These are phyloP conservation scores for Peronosclerospora sorghi DNA, from an alignment of 352 stramenopile genomes.

Conservation along the genomic window DNA sequence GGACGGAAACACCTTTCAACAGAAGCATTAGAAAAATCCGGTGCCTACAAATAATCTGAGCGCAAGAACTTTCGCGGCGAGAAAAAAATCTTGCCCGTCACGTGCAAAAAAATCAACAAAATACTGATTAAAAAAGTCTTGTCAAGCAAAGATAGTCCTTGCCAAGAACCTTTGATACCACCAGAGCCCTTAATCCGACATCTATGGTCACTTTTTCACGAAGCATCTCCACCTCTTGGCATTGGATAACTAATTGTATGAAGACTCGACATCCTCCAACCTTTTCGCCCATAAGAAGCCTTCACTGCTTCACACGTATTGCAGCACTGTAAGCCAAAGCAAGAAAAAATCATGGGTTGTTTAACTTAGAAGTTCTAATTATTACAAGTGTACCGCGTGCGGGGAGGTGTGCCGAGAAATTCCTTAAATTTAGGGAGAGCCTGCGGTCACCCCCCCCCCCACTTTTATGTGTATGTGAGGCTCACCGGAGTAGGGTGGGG, in stretches of 20 bases:
- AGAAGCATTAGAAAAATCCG: too few species aligned
- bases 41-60: slow-evolving; percentile 54
- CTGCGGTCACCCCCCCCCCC: too few species aligned
- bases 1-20: too few species aligned
- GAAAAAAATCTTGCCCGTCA: slow-evolving; percentile 71
- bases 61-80: slow-evolving; percentile 75
- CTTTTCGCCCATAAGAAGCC: slow-evolving; percentile 45
- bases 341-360: not conserved
- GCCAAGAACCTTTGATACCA: slow-evolving; percentile 77
- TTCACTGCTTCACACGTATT: slow-evolving; percentile 60
- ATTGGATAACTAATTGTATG: slow-evolving; percentile 66
- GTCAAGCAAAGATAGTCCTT: not conserved
- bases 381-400: too few species aligned
- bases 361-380: too few species aligned
- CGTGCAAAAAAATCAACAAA: slow-evolving; percentile 28
- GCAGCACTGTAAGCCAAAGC: slow-evolving; percentile 24
- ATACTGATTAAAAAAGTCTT: not conserved
- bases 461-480: too few species aligned
- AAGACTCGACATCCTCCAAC: slow-evolving; percentile 71
- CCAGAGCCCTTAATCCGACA: slow-evolving; percentile 68
- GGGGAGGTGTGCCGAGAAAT: too few species aligned
- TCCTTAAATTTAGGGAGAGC: too few species aligned
- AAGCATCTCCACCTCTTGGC: slow-evolving; percentile 62
- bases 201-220: slow-evolving; percentile 65
- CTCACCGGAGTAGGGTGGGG: too few species aligned